A percentile compares a stretch with the other conserved stretches of the same genome.
These are phyloP conservation scores for Madurella fahalii DNA, from an alignment of 2,329 filamentous ascomycete species.

Conservation along the genomic window DNA sequence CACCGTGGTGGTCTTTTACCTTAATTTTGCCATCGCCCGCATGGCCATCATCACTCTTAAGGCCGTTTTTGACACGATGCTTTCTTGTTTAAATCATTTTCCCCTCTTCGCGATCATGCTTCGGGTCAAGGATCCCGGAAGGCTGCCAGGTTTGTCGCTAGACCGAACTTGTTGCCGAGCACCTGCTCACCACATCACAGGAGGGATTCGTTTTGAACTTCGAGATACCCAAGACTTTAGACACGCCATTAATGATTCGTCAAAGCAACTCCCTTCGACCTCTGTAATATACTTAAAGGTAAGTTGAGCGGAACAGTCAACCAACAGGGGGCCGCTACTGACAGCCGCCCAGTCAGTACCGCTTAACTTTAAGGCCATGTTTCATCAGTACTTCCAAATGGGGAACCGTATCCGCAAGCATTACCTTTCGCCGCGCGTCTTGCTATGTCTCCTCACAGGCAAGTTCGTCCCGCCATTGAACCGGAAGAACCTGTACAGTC, in stretches of 20 bases:
- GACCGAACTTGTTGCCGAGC: not conserved
- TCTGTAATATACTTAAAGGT: conserved; percentile 88
- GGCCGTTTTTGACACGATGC: conserved; percentile 81
- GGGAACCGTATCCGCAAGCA: conserved; percentile 89
- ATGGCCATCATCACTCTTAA: conserved; percentile 95
- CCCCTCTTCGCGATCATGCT: conserved; percentile 97
- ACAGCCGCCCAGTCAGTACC: conserved; percentile 66
- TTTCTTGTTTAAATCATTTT: conserved; percentile 96
- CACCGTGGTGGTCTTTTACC: conserved; percentile 92
- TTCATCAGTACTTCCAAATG: conserved; percentile 95
- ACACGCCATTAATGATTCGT: conserved; percentile 37
- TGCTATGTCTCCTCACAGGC: conserved; percentile 83
- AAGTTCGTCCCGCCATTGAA: conserved; percentile 94
- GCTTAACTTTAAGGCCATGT: conserved; percentile 87
- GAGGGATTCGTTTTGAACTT: conserved; percentile 87
- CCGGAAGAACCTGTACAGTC: conserved; percentile 86
- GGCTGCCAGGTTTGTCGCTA: conserved; percentile 67
- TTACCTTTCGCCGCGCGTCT: conserved; percentile 83
- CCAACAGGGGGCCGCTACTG: not conserved
- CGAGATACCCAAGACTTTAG: conserved; percentile 62
- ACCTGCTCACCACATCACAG: conserved; percentile 35
- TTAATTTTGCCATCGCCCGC: conserved; percentile 89
- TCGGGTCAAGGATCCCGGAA: conserved; percentile 83
- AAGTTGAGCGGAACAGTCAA: conserved; percentile 20
- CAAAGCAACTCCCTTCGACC: conserved; percentile 54